Base-by-base conservation (phyloP, 805 yeast species). In the Kazachstania africana region DNA sequence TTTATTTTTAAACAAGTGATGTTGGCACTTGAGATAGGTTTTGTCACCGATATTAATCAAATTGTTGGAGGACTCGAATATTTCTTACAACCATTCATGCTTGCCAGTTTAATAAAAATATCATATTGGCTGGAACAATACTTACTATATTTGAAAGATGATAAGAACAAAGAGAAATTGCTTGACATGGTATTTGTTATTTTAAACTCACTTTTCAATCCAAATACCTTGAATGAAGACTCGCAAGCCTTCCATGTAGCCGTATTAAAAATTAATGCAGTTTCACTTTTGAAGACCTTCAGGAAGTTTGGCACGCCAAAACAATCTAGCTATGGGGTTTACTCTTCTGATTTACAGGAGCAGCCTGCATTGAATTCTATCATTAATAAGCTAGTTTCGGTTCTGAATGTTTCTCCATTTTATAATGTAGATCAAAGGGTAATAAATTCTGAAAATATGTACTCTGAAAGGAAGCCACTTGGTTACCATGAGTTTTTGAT, bases 51-150 rank as follows among this genome's bases (percentile, higher is more conserved):
- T 40, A 50, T 66, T 8, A 76, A 75, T 4, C 67, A 73, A 4
- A 60, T 84, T 25, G 66, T 65, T 29, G 81, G 80, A 34, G 96
- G 95, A 0, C 61, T 88, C 22, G 96, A 87, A 46, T 84, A 87
- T 46, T 79, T 88, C 42, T 62, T 80, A 27, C 95, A 87, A 45
- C 79, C 83, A 3, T 80, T 82, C 39, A 61, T 88, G 40, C 62
- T 80, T 2, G 61, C 69, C 6, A 68, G 77, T 9, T 47, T 75
- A 21, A 57, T 70, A 5, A 69, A 71, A n/a, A 67, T 75, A 3
- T 46, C 72, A 51, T 70, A 44, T 42, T 78, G 66, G 70, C 56
- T 58, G 16, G 60, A 60, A 29, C 53, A 62, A 15, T 63, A 62
- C 29, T 48, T 72, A 4, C 58, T 59, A 54, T 45, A 39, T 22